These are phyloP conservation scores for Penicillium sp. DNA, from an alignment of 2,329 filamentous ascomycete species.

Conservation along the genomic window DNA sequence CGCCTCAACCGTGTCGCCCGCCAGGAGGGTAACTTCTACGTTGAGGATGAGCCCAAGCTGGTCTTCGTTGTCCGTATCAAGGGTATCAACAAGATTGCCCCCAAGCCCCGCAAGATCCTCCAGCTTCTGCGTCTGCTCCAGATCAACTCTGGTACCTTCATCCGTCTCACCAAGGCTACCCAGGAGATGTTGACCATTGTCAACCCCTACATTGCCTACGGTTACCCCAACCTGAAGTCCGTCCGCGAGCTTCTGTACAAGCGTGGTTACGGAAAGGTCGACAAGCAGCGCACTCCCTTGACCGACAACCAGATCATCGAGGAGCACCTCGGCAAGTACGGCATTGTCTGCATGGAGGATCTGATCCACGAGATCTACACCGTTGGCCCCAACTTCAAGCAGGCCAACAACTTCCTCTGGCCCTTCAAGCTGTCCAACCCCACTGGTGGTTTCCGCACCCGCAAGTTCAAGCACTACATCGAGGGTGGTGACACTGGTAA, in stretches of 20 bases:
- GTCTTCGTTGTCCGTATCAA: conserved; percentile 99
- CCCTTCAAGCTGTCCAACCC: conserved; percentile 99
- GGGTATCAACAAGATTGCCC: conserved; percentile 99
- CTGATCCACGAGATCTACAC: conserved; percentile 99
- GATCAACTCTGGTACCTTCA: conserved; percentile 99
- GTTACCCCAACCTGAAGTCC: conserved; percentile 99
- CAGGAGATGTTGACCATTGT: conserved; percentile 96
- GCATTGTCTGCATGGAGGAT: conserved; percentile 99
- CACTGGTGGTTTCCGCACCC: conserved; percentile 87
- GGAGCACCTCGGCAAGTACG: conserved; percentile 94
- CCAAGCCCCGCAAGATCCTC: conserved; percentile 99
- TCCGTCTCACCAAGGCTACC: conserved; percentile 96
- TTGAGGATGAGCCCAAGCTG: conserved; percentile 90
- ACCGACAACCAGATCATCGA: conserved; percentile 98
- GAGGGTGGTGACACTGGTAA: conserved; percentile 98
- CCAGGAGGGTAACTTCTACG: conserved; percentile 88
- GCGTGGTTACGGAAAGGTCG: conserved; percentile 97
- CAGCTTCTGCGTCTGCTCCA: conserved; percentile 98
- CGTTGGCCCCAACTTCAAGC: conserved; percentile 99
- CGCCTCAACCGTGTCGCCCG: conserved; percentile 85
- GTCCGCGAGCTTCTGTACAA: conserved; percentile 99
- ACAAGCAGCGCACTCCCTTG: conserved; percentile 94
- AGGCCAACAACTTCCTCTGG: conserved; percentile 99
- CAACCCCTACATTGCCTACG: conserved; percentile 98
- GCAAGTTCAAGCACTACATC: conserved; percentile 99